These are phyloP conservation scores for Mortierella alpina DNA, from an alignment of 192 early-diverging fungal genomes.

Conservation along the genomic window DNA sequence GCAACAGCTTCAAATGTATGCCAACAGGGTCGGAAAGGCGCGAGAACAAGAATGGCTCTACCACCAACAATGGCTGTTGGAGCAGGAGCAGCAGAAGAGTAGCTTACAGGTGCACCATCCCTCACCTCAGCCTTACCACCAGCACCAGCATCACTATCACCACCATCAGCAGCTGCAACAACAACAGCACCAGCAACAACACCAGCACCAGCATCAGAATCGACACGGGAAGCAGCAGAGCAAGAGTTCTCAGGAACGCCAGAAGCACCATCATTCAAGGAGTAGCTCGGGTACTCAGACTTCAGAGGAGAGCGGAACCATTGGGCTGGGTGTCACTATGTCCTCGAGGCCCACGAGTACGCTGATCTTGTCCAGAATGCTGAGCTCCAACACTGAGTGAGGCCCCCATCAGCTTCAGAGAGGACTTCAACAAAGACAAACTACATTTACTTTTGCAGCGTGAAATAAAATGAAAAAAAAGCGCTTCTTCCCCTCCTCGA, in stretches of 20 bases:
- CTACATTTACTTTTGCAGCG: background rate
- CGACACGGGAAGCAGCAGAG: background rate
- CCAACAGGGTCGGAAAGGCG: background rate
- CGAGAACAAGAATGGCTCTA: slow-evolving; percentile 1
- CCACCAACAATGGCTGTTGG: slow-evolving; percentile 3
- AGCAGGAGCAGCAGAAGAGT: slow-evolving; percentile 16
- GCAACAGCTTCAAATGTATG: slow-evolving; percentile 7
- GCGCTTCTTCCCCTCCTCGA: background rate
- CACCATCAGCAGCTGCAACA: background rate
- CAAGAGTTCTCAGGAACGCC: background rate
- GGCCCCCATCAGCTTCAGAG: no score
- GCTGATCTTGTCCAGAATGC: background rate
- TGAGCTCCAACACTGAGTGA: background rate
- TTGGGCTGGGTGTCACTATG: background rate
- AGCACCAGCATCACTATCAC: background rate
- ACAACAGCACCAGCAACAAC: slow-evolving; percentile 7
- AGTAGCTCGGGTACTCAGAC: slow-evolving; percentile 9
- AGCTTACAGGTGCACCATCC: slow-evolving; percentile 30
- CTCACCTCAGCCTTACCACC: background rate
- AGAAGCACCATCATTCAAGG: slow-evolving; percentile 4
- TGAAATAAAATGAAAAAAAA: background rate
- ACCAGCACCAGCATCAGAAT: slow-evolving; percentile 8
- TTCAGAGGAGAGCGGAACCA: background rate
- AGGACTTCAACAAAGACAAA: background rate
- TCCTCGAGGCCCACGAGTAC: slow-evolving; percentile 2